Evolutionary conservation across 345 rosid species (phyloP).

Genomic region (Eucalyptus regnans): DNA sequence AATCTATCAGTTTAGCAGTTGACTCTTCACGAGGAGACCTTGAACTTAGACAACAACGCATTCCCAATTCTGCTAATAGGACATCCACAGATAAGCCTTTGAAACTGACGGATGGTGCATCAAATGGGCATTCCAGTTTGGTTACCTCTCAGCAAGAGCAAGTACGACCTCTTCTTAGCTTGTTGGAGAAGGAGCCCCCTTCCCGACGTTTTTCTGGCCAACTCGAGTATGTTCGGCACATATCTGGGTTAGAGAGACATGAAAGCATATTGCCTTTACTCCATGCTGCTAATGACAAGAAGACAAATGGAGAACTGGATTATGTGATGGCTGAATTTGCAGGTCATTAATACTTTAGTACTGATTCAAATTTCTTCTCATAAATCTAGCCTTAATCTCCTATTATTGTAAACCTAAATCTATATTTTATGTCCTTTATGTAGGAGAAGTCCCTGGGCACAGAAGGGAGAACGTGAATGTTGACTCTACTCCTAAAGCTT

Average conservation of each 20-base stretch:
- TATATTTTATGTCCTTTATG: not conserved
- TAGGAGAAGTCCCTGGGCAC: conserved; percentile 71
- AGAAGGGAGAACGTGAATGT: conserved; percentile 73
- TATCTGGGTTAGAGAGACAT: conserved; percentile 85
- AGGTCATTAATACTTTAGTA: conserved; percentile 28
- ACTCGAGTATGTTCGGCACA: conserved; percentile 69
- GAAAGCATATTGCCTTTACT: conserved; percentile 81
- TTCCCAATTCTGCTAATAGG: conserved; percentile 34
- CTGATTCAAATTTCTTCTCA: not conserved
- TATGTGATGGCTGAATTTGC: conserved; percentile 95
- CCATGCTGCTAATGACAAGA: conserved; percentile 83
- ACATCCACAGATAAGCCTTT: conserved; percentile 67
- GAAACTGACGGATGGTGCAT: conserved; percentile 48
- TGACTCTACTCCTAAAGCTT: conserved; percentile 49
- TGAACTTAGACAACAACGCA: conserved; percentile 48
- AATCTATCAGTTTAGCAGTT: conserved; percentile 35
- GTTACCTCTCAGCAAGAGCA: conserved; percentile 50
- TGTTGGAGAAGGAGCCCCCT: conserved; percentile 97
- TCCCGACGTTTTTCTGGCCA: conserved; percentile 82
- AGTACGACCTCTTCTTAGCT: conserved; percentile 95
- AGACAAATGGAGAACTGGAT: conserved; percentile 84
- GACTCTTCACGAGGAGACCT: conserved; percentile 38
- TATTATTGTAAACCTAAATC: not conserved
- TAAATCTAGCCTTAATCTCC: not conserved
- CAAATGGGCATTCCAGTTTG: conserved; percentile 42